Conservation (phyloP, 1,284 basidiomycete genomes). For the Ustanciosporium gigantosporum region DNA sequence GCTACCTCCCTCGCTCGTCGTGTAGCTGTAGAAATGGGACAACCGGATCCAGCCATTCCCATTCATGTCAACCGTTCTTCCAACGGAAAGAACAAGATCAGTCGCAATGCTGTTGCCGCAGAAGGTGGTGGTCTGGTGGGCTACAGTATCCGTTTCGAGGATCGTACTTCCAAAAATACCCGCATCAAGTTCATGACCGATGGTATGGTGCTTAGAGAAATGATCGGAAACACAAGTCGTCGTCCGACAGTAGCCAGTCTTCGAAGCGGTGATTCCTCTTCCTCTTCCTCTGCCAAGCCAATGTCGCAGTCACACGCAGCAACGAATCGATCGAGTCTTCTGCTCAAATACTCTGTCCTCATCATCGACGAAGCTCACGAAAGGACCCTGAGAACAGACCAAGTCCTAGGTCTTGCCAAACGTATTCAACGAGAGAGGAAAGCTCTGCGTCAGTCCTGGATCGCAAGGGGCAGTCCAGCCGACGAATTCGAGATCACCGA, state of each 20-base stretch:
- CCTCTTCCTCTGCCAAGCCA: background rate
- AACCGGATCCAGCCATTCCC: conserved; percentile 39
- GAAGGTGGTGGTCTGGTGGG: conserved; percentile 69
- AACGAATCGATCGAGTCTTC: conserved; percentile 60
- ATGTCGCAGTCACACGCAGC: too few relatives aligned
- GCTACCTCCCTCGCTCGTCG: conserved; percentile 88
- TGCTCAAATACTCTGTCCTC: conserved; percentile 83
- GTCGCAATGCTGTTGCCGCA: background rate
- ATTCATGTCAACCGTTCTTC: conserved; percentile 3
- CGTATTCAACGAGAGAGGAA: conserved; percentile 61
- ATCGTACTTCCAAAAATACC: conserved; percentile 71
- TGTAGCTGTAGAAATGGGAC: conserved; percentile 82
- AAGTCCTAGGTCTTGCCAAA: conserved; percentile 89
- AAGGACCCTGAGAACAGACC: conserved; percentile 87
- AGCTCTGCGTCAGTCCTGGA: conserved; percentile 65
- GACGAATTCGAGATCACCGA: conserved; percentile 56
- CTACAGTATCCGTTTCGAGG: conserved; percentile 95
- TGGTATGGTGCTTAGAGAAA: conserved; percentile 90
- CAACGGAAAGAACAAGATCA: conserved; percentile 22
- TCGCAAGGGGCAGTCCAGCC: conserved; percentile 39
- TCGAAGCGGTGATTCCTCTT: too few relatives aligned
- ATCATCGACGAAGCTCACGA: conserved; percentile 98
- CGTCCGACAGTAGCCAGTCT: too few relatives aligned
- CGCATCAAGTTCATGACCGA: conserved; percentile 94
- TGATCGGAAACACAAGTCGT: conserved; percentile 68